phyloP scores from a whole-genome alignment of 257 asterid genomes.

The Mitragyna speciosa region DNA sequence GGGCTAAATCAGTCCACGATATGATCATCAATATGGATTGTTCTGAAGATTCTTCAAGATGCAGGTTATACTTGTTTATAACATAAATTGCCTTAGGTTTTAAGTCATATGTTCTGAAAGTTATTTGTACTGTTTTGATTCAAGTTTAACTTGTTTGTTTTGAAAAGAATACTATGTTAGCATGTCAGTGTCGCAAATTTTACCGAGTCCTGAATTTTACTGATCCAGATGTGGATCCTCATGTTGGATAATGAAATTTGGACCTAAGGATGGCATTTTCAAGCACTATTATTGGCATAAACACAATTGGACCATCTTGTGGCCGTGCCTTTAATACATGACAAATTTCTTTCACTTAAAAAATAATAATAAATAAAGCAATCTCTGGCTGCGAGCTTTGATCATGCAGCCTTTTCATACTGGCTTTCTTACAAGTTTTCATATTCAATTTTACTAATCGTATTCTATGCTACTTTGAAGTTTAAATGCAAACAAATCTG shows the following conservation, averaged over 20 bases:
- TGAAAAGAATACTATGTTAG: neutral
- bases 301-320: too few species aligned
- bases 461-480: neutral
- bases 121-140: neutral
- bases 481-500: neutral
- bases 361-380: too few species aligned
- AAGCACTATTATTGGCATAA: too few species aligned
- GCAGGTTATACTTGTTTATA: slow-evolving; percentile 45
- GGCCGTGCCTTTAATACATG: too few species aligned
- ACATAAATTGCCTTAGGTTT: neutral
- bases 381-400: too few species aligned
- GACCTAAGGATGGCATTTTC: too few species aligned
- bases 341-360: too few species aligned
- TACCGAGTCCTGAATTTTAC: too few species aligned
- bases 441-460: neutral
- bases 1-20: slow-evolving; percentile 62
- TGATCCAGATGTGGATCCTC: too few species aligned
- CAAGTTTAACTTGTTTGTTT: neutral
- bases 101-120: neutral
- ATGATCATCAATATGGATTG: slow-evolving; percentile 51
- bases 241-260: too few species aligned
- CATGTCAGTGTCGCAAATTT: too few species aligned
- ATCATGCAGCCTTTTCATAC: neutral
- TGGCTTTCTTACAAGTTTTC: neutral
- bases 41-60: slow-evolving; percentile 47